A percentile compares a stretch with the other conserved stretches of the same genome.
These are phyloP conservation scores for Scutellaria barbata DNA, from an alignment of 257 asterid genomes.

Conservation along the genomic window DNA sequence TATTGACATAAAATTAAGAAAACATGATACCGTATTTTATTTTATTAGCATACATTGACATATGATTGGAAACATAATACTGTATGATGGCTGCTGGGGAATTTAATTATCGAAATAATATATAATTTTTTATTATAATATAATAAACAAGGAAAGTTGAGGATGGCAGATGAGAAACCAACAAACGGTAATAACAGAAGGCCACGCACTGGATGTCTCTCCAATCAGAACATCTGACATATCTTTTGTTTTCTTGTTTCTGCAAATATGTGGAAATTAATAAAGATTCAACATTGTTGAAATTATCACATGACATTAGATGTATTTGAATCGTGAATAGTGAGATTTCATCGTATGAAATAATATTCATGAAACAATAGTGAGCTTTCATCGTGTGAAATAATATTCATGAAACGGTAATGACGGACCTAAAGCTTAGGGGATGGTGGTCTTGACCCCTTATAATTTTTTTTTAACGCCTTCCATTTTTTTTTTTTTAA, in stretches of 20 bases:
- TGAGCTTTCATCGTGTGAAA: too few relatives aligned
- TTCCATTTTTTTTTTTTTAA: too few relatives aligned
- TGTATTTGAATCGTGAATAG: too few relatives aligned
- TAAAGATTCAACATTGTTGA: too few relatives aligned
- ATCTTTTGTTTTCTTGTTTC: neutral
- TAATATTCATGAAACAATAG: too few relatives aligned
- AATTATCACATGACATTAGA: too few relatives aligned
- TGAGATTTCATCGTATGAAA: too few relatives aligned
- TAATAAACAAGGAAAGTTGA: neutral
- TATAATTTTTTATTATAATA: neutral
- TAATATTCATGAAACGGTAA: too few relatives aligned
- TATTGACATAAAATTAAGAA: neutral
- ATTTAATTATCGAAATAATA: neutral
- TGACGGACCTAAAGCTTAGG: too few relatives aligned
- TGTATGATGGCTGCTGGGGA: constrained; percentile 21
- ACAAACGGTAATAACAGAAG: constrained; percentile 30
- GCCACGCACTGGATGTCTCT: constrained; percentile 26
- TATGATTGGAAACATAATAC: neutral
- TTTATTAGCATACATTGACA: neutral
- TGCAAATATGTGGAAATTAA: too few relatives aligned
- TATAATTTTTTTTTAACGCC: too few relatives aligned
- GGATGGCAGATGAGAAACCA: constrained; percentile 27
- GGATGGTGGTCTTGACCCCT: too few relatives aligned
- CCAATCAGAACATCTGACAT: constrained; percentile 16
- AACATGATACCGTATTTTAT: neutral